Conservation (phyloP, 2,329 filamentous ascomycete genomes). For the Plectosphaerella cucumerina region DNA sequence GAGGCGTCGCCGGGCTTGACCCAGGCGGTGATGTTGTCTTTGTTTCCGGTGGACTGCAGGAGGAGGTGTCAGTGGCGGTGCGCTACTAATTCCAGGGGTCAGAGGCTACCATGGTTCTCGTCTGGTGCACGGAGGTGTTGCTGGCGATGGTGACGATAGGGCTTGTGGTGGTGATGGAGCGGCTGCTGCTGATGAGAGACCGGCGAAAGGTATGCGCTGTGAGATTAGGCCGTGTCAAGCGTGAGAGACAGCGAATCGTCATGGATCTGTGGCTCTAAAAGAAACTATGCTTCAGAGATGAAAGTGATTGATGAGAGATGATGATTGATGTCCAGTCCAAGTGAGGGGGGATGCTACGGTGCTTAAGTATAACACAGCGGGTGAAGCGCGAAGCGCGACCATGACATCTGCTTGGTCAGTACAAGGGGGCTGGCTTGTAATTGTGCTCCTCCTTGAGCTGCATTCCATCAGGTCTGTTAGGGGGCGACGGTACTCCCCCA, state of each 20-base stretch:
- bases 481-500: too few species aligned
- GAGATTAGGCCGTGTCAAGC: background rate
- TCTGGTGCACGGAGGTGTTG: background rate
- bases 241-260: background rate
- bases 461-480: too few species aligned
- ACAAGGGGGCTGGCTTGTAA: too few species aligned
- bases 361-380: too few species aligned
- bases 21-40: constrained; percentile 69
- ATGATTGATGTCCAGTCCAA: too few species aligned
- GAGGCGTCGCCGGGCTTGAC: constrained; percentile 71
- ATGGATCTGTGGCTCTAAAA: background rate
- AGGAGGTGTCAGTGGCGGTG: background rate
- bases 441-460: too few species aligned
- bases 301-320: background rate
- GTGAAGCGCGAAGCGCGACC: too few species aligned
- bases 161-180: background rate
- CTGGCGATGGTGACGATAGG: background rate
- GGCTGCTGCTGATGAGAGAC: background rate
- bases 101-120: background rate
- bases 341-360: too few species aligned
- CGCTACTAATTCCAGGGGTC: too few species aligned
- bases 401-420: too few species aligned
- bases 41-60: constrained; percentile 30
- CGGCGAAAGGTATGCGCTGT: background rate
- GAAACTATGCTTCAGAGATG: background rate